Evolutionary conservation across 495 filamentous ascomycete genomes (phyloP).

Genomic region (Talaromyces liani): DNA sequence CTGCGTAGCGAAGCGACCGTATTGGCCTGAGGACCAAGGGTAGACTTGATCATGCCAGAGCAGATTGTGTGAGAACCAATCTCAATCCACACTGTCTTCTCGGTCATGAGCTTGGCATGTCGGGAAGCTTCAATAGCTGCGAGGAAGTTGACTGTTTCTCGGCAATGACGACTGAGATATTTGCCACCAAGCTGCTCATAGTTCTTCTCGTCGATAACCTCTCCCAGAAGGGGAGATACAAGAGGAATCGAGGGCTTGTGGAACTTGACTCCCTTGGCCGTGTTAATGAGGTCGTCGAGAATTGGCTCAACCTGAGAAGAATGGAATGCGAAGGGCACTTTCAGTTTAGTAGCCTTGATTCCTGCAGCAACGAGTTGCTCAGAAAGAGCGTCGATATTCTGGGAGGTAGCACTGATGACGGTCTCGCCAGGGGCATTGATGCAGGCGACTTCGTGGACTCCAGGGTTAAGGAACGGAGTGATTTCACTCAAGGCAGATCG

Average conservation of each 20-base stretch:
- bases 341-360: conserved; percentile 62
- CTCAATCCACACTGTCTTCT: conserved; percentile 49
- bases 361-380: conserved; percentile 46
- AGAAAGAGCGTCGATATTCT: conserved; percentile 47
- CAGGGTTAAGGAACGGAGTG: conserved; percentile 19
- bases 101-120: conserved; percentile 35
- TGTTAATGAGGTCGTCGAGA: conserved; percentile 53
- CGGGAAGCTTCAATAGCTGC: conserved; percentile 50
- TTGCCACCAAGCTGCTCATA: conserved; percentile 41
- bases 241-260: conserved; percentile 55
- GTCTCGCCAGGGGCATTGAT: conserved; percentile 44
- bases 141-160: conserved; percentile 69
- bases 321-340: conserved; percentile 76
- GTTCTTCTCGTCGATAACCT: conserved; percentile 46
- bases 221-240: conserved; percentile 61
- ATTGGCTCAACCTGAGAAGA: conserved; percentile 75
- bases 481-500: conserved; percentile 29
- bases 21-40: conserved; percentile 48
- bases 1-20: conserved; percentile 54
- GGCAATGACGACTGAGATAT: conserved; percentile 61
- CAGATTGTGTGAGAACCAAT: conserved; percentile 64
- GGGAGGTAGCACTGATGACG: conserved; percentile 40
- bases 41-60: conserved; percentile 61
- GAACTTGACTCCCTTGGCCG: conserved; percentile 53
- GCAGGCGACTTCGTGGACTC: conserved; percentile 40